phyloP scores from a whole-genome alignment of 225 moss, liverwort and hornwort species.

The Antitrichia curtipendula region DNA sequence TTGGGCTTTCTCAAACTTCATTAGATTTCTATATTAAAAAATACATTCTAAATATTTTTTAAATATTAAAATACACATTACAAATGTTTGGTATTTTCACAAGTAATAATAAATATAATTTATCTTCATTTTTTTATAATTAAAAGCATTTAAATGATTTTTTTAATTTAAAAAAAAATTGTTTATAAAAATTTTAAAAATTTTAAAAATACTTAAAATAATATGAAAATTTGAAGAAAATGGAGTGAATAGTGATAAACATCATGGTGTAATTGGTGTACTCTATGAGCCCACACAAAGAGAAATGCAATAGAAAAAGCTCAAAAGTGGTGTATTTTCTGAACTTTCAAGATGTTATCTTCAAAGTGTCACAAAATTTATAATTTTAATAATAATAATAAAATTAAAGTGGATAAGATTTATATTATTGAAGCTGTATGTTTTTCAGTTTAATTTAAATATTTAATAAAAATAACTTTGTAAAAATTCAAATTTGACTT shows the following conservation, averaged over 20 bases:
- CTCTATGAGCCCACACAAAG: neutral
- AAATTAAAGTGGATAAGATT: no score
- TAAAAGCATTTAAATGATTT: neutral
- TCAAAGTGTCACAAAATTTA: no score
- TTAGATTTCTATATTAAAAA: neutral
- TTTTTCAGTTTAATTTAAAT: no score
- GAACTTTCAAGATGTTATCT: no score
- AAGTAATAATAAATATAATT: neutral
- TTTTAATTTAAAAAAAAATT: neutral
- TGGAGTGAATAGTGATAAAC: neutral
- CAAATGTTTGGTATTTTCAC: neutral
- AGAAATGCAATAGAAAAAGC: no score
- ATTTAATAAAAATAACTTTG: neutral
- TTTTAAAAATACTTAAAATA: neutral
- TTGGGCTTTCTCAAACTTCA: neutral
- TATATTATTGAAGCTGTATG: no score
- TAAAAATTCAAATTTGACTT: no score
- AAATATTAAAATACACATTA: no score
- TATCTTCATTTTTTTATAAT: neutral
- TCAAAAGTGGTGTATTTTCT: no score
- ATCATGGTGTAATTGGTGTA: neutral
- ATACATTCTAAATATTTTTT: neutral
- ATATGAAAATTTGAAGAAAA: neutral
- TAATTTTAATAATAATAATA: no score
- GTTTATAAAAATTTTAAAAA: rapidly evolving